phyloP scores from a whole-genome alignment of 1,284 basidiomycete species.

The Malassezia nana region DNA sequence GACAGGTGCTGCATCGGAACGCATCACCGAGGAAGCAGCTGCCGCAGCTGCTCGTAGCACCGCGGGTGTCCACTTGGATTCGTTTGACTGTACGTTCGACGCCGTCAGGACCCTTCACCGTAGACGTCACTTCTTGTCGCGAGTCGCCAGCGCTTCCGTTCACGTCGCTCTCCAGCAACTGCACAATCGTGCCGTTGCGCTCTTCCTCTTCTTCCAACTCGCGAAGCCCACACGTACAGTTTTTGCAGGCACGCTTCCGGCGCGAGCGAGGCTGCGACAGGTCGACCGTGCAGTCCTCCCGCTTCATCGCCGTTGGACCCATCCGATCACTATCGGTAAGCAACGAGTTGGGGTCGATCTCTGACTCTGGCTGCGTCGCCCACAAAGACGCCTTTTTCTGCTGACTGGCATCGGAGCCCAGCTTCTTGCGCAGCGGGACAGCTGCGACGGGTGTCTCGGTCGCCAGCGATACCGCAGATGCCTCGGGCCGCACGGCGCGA shows the following conservation, averaged over 20 bases:
- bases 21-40: conserved; percentile 96
- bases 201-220: conserved; percentile 46
- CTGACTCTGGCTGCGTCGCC: conserved; percentile 30
- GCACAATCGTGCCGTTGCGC: conserved; percentile 23
- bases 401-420: not conserved
- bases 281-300: conserved; percentile 43
- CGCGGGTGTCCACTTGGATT: conserved; percentile 45
- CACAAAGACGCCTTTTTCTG: conserved; percentile 38
- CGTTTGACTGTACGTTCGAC: conserved; percentile 40
- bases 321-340: conserved; percentile 29
- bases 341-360: conserved; percentile 35
- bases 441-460: conserved; percentile 10
- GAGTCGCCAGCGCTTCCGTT: conserved; percentile 6
- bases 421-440: conserved; percentile 32
- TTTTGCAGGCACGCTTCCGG: conserved; percentile 45
- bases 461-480: not conserved
- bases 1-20: conserved; percentile 88
- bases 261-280: conserved; percentile 23
- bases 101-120: conserved; percentile 40
- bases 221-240: conserved; percentile 45
- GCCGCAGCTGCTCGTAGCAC: conserved; percentile 79
- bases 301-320: conserved; percentile 29
- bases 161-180: conserved; percentile 35
- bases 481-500: conserved; percentile 13
- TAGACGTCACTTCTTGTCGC: conserved; percentile 34